Evolutionary conservation across 441 rosid genomes (phyloP), one percentile per base, ranked within the genome.

Genomic region (Gossypium trilobum): DNA sequence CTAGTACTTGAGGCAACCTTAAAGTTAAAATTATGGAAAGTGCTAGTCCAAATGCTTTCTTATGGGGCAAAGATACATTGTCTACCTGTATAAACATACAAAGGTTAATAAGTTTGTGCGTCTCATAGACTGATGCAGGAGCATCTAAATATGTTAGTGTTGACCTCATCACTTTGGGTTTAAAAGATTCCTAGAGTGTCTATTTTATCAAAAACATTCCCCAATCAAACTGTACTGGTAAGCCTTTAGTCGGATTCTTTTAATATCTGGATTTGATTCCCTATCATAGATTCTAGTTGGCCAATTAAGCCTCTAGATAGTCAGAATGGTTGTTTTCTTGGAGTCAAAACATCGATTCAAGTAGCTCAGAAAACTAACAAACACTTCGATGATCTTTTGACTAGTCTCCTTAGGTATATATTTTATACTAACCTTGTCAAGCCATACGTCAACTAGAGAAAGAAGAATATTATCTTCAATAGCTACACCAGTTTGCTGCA

Each of bases 1-100:
- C 95, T 8, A 92, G 88, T 67, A 91, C 92, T 88, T 92, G 96
- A 82, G 99, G 97, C 89, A 92, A 77, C 81, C 94, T 82, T 33
- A 95, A 79, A 11, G 98, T 89, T 81, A 92, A 84, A 75, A 90
- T 89, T 73, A 92, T 85, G 42, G 99, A 87, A 73, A 95, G 97
- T 48, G 97, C 98, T 58, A 95, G 72, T 48, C 90, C 99, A 79
- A 87, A 85, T 54, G 82, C 86, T 86, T 88, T 92, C 79, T 83
- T 92, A 74, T 89, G 95, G 77, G 75, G 81, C 46, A 86, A 83
- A 71, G 90, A 72, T 5, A 78, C 91, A 84, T 88, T 84, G 76
- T 95, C 99, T 23, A 89, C 91, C 99, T 95, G 91, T 55, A 63
- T 29, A 82, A 22, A 36, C 54, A 77, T 68, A 65, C 46, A 67